A percentile compares a stretch with the other conserved stretches of the same genome.
These are phyloP conservation scores for Gossypium schwendimanii DNA, from an alignment of 441 rosid genomes.

Conservation along the genomic window DNA sequence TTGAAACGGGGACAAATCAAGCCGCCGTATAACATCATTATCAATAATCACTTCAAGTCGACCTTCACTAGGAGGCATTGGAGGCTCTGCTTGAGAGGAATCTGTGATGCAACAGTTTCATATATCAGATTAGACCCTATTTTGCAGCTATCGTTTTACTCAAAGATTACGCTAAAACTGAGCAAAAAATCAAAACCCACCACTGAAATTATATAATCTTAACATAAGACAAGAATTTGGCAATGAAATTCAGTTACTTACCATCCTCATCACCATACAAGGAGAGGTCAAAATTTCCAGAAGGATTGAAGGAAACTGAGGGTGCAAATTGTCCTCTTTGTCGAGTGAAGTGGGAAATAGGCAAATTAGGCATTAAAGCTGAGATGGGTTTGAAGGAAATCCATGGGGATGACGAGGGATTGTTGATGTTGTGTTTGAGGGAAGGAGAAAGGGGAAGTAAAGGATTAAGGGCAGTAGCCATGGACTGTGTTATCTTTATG, in stretches of 20 bases:
- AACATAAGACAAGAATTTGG: not conserved
- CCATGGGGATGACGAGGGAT: constrained; percentile 24
- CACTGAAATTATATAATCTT: not conserved
- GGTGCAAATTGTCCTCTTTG: constrained; percentile 31
- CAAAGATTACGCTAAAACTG: no score
- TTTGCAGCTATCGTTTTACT: not conserved
- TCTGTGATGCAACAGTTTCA: constrained; percentile 27
- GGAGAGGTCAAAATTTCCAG: constrained; percentile 69
- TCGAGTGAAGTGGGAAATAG: constrained; percentile 10
- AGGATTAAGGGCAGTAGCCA: constrained; percentile 41
- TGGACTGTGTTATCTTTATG: constrained; percentile 10
- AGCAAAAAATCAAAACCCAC: not conserved
- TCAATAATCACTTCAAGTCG: constrained; percentile 60
- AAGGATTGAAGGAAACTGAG: constrained; percentile 74
- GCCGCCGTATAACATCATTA: constrained; percentile 36
- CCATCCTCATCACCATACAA: constrained; percentile 40
- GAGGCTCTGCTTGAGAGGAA: constrained; percentile 41
- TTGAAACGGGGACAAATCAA: constrained; percentile 71
- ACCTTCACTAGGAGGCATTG: constrained; percentile 72
- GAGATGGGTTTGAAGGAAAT: constrained; percentile 31
- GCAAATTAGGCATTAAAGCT: not conserved
- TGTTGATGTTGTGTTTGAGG: constrained; percentile 12
- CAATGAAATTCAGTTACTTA: constrained; percentile 9
- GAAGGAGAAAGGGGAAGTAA: constrained; percentile 32
- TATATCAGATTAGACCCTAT: not conserved